Percentiles rank a stretch among this genome's conserved stretches.
Evolutionary conservation across 768 basidiomycete species (phyloP).

Genomic region (Lyophyllum decastes): DNA sequence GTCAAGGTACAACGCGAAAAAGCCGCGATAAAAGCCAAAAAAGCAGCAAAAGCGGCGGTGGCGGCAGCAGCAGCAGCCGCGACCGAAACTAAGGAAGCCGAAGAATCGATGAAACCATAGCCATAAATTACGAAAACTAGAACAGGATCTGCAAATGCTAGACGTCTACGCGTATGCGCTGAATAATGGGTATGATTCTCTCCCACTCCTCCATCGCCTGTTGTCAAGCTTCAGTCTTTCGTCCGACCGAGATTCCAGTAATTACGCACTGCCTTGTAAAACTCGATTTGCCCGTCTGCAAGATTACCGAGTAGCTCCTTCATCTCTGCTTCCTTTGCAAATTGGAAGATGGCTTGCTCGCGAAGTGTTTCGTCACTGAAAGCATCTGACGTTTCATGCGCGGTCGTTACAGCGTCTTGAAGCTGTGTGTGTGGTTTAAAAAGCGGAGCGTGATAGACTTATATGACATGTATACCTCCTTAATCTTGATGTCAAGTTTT

Average conservation of each 20-base stretch:
- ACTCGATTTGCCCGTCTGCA: slow-evolving; percentile 94
- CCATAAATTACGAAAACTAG: slow-evolving; percentile 5
- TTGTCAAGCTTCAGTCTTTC: slow-evolving; percentile 3
- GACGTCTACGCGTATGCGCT: slow-evolving; percentile 78
- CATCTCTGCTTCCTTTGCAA: slow-evolving; percentile 93
- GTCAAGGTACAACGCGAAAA: slow-evolving; percentile 55
- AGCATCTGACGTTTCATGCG: slow-evolving; percentile 93
- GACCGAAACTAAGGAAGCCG: background rate
- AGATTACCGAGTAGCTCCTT: slow-evolving; percentile 89
- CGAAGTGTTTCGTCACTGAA: slow-evolving; percentile 94
- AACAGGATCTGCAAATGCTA: slow-evolving; percentile 1
- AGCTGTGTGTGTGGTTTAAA: slow-evolving; percentile 50
- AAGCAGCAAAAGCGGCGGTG: background rate
- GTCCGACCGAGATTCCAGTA: background rate
- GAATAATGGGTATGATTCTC: slow-evolving; percentile 88
- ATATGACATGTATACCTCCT: slow-evolving; percentile 63
- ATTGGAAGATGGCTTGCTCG: slow-evolving; percentile 90
- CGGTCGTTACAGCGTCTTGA: slow-evolving; percentile 93
- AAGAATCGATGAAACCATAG: background rate
- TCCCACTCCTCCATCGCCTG: slow-evolving; percentile 99
- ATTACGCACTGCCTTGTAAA: slow-evolving; percentile 72
- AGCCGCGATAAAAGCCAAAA: slow-evolving; percentile 18
- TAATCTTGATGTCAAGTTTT: slow-evolving; percentile 92
- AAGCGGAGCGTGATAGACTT: background rate
- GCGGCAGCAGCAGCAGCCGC: background rate